Base-by-base conservation (phyloP, 1,284 basidiomycete species). In the Ganoderma meredithae region DNA sequence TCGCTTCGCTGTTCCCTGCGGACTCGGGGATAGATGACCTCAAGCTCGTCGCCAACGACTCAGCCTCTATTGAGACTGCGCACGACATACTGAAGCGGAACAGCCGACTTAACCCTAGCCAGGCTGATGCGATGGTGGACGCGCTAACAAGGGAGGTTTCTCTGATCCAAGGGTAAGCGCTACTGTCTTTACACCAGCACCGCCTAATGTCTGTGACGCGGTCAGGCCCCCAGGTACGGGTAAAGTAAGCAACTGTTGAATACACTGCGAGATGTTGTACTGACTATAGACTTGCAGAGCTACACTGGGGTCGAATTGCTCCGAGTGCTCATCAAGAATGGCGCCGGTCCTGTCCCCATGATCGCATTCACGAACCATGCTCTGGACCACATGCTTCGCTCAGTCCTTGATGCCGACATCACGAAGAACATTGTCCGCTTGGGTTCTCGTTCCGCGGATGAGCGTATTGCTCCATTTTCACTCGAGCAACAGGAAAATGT, bases 311-410 rank as follows among this genome's bases (percentile, higher is more conserved):
- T 90, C 3, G 87, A 92, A 73, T 80, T 93, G 0, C 77, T 93
- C 12, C 84, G 89, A 0, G 85, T 91, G 9, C 81, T 93, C n/a
- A 72, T 90, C 13, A 77, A 78, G 9, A 90, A 86, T 71, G 72
- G 78, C 0, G 74, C 85, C 39, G 79, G 81, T 0, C 90, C 88
- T 0, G 87, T 93, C 64, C 80, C 92, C 17, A 81, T 93, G 81
- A 89, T 93, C 58, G 89, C 90, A 0, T 91, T 88, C 77, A 93
- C 92, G 0, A 93, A 94, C 73, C 92, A 94, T 69, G 90, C 92
- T 0, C 81, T 93, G 0, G 91, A 94, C 69, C 89, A 93, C 68
- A 85, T 93, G 77, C 80, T 93, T 3, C 79, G 81, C 9, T 86
- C 86, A 0, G 83, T 92, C 2, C 79, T 92, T 2, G 88, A 93